Percentiles rank a stretch among this genome's conserved stretches.
Conservation (phyloP, 2,329 filamentous ascomycete species). For the Coniochaeta sp. region DNA sequence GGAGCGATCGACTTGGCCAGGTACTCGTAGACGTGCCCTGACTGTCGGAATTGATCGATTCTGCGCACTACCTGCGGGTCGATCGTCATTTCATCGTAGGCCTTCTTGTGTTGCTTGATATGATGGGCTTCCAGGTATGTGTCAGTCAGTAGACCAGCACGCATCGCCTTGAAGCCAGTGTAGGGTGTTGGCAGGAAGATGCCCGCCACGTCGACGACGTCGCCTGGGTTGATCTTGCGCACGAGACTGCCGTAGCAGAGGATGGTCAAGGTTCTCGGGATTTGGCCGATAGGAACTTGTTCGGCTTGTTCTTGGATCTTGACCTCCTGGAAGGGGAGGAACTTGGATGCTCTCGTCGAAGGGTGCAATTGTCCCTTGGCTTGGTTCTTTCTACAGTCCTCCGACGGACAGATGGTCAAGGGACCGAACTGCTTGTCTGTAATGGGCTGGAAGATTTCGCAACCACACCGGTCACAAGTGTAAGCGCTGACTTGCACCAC, state of each 20-base stretch:
- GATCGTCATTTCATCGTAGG: constrained; percentile 85
- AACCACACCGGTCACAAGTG: constrained; percentile 92
- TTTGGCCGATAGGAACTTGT: constrained; percentile 96
- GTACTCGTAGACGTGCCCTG: constrained; percentile 91
- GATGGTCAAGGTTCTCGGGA: constrained; percentile 83
- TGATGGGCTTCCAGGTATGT: constrained; percentile 95
- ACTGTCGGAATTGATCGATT: constrained; percentile 77
- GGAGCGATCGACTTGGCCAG: constrained; percentile 93
- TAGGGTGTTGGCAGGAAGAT: constrained; percentile 97
- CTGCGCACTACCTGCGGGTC: constrained; percentile 72
- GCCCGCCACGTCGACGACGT: constrained; percentile 87
- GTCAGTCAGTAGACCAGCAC: constrained; percentile 90
- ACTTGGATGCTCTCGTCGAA: constrained; percentile 94
- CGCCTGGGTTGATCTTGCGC: constrained; percentile 82
- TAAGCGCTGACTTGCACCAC: constrained; percentile 97
- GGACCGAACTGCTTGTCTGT: constrained; percentile 87
- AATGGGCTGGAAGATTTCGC: constrained; percentile 95
- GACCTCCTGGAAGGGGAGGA: constrained; percentile 94
- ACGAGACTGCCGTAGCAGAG: constrained; percentile 84
- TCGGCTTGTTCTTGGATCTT: constrained; percentile 99
- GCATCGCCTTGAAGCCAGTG: constrained; percentile 97
- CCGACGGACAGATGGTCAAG: constrained; percentile 76
- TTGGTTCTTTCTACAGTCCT: constrained; percentile 86
- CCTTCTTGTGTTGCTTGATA: constrained; percentile 94
- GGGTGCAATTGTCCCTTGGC: constrained; percentile 89